Base-by-base conservation (phyloP, 2,329 filamentous ascomycete genomes). In the Fusarium acutatum region DNA sequence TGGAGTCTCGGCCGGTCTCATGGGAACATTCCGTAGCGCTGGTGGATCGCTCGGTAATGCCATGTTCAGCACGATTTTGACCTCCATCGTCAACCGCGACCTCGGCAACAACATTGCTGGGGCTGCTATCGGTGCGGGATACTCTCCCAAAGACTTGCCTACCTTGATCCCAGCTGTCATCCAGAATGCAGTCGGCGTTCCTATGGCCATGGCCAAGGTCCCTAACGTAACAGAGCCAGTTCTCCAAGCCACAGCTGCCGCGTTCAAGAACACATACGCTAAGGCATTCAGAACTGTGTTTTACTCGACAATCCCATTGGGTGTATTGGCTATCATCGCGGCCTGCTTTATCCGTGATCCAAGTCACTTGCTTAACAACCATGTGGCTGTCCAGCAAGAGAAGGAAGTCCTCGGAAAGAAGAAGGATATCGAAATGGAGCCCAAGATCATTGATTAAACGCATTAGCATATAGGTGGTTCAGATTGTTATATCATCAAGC, bases 41-140 rank as follows among this genome's bases (percentile, higher is more conserved):
- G 64, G 64, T 9, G 64, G 64, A 34, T 67, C 62, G 9, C 22
- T 67, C 4, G 64, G 64, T 9, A 67, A 67, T 24, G 64, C 64
- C 28, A 67, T 67, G 62, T 67, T 67, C 30, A 67, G 62, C 32
- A 67, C 64, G 11, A 67, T 67, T 15, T 28, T 67, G 13, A 59
- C 62, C 5, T 66, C 50, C 1, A 60, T 66, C 10, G n/a, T 50
- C 18, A 67, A 67, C 15, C 50, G 62, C 5, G 13, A 67, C 9
- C 64, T 67, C 5, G 62, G 34, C 1, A 60, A 43, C 6, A 67
- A 67, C 8, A 67, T 67, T 18, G 62, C 61, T 11, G 64, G 50
- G 7, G 64, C 64, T 22, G 64, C 64, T 3, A 18, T 67, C 15
- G n/a, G 52, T 7, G 61, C 50, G 5, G 64, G 64, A 1, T 67